Percentiles rank a stretch among this genome's conserved stretches.
These are phyloP conservation scores for Forsythia suspensa DNA, from an alignment of 257 asterid species.

Conservation along the genomic window DNA sequence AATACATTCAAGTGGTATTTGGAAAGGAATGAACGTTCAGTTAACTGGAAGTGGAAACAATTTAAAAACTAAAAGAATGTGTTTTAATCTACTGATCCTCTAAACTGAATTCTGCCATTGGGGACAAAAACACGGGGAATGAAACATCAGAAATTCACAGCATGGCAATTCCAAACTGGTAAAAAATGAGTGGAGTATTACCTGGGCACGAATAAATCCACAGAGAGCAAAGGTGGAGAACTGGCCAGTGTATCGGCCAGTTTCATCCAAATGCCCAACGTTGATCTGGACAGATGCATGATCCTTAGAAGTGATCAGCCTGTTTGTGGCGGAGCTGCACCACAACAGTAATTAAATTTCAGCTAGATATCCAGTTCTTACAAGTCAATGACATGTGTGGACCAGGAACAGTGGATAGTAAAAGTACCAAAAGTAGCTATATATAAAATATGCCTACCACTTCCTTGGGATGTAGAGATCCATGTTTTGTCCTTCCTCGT, in stretches of 20 bases:
- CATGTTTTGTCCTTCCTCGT: constrained; percentile 35
- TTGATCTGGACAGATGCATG: constrained; percentile 38
- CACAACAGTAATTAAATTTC: background rate
- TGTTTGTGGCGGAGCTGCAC: constrained; percentile 33
- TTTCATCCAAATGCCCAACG: constrained; percentile 31
- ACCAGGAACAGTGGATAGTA: background rate
- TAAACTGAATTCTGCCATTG: background rate
- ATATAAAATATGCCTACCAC: constrained; percentile 12
- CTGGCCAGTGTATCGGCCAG: constrained; percentile 25
- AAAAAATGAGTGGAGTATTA: background rate
- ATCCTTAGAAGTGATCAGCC: constrained; percentile 39
- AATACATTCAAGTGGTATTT: background rate
- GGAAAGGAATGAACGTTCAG: background rate
- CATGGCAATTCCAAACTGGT: background rate
- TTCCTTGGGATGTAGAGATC: constrained; percentile 37
- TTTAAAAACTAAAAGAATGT: background rate
- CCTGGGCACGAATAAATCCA: constrained; percentile 33
- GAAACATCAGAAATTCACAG: background rate
- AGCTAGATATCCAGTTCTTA: background rate
- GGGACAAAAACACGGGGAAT: background rate
- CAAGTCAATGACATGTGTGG: background rate
- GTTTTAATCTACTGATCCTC: background rate
- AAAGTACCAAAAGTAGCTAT: background rate
- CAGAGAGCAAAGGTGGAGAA: constrained; percentile 34
- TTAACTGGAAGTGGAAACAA: background rate